Percentiles rank a stretch among this genome's conserved stretches.
Conservation (phyloP, 2,329 filamentous ascomycete species). For the Aschersonia sp. region DNA sequence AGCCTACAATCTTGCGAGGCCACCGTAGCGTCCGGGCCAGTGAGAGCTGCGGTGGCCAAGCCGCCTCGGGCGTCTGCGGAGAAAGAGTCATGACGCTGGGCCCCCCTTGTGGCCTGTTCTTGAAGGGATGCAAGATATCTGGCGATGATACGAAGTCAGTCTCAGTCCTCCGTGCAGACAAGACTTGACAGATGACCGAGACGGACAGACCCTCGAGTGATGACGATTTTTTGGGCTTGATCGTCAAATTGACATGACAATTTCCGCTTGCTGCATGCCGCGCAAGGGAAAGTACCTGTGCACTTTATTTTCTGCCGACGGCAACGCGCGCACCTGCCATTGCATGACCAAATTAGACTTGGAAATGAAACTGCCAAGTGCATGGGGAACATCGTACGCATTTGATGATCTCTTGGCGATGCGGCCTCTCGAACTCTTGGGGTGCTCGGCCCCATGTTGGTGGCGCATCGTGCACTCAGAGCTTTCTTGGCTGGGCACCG, state of each 20-base stretch:
- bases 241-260: slow-evolving; percentile 20
- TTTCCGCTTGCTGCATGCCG: slow-evolving; percentile 17
- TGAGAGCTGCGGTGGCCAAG: background rate
- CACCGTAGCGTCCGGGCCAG: background rate
- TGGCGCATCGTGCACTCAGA: background rate
- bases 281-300: slow-evolving; percentile 16
- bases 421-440: background rate
- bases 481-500: background rate
- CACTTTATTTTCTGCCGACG: slow-evolving; percentile 20
- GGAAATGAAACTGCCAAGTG: background rate
- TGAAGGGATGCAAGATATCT: slow-evolving; percentile 11
- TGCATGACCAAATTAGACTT: background rate
- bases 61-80: background rate
- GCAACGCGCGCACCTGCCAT: slow-evolving; percentile 12
- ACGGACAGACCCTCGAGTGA: slow-evolving; percentile 25
- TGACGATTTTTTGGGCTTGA: slow-evolving; percentile 31
- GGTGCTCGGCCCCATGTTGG: background rate
- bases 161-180: background rate
- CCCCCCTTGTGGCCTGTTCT: background rate
- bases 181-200: background rate
- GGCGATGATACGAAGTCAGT: background rate
- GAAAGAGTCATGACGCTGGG: background rate
- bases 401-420: slow-evolving; percentile 1
- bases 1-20: background rate
- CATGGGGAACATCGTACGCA: background rate